Base-by-base conservation (phyloP, 345 rosid species). In the Kernera saxatilis region DNA sequence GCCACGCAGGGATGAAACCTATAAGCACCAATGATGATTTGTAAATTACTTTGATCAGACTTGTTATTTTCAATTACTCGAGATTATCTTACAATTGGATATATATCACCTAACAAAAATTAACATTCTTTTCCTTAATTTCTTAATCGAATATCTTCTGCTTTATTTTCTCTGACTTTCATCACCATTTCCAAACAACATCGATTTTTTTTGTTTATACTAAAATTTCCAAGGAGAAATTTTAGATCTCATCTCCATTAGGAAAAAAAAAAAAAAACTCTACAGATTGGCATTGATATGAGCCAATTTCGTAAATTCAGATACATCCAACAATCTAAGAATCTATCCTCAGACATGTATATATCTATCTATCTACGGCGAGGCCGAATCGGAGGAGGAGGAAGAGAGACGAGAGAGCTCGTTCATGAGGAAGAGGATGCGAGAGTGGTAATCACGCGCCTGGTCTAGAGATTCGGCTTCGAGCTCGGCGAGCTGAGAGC, bases 401-500 rank as follows among this genome's bases (percentile, higher is more conserved):
- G 77, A 43, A 22, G 79, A 67, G 41, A 72, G 49, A 73, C 71
- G 85, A 36, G 91, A 80, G 59, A 90, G 93, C 78, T 88, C 90
- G 37, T 82, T 67, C 78, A 76, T 46, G 51, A 90, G 89, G 33
- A 88, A 73, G 22, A 92, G 2, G 13, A 90, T 78, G 5, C 87
- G 87, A 15, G 93, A 83, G 60, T 76, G 87, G 60, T 85, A 82
- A 8, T 43, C 88, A 58, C 93, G 93, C 6, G 95, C 98, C 37
- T 87, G 87, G 36, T 75, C 63, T 32, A 87, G 79, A 22, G 93
- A 84, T 79, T 92, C 98, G 0, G 95, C 97, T 80, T 92, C 97
- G 2, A 92, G 86, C 77, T 92, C 95, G 0, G 97, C 95, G 0
- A 92, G 87, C 85, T 90, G 93, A 5, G 85, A 72, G 77, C 95